A percentile compares a stretch with the other conserved stretches of the same genome.
Evolutionary conservation across 2,329 filamentous ascomycete genomes (phyloP).

Genomic region (Claviceps cyperi): DNA sequence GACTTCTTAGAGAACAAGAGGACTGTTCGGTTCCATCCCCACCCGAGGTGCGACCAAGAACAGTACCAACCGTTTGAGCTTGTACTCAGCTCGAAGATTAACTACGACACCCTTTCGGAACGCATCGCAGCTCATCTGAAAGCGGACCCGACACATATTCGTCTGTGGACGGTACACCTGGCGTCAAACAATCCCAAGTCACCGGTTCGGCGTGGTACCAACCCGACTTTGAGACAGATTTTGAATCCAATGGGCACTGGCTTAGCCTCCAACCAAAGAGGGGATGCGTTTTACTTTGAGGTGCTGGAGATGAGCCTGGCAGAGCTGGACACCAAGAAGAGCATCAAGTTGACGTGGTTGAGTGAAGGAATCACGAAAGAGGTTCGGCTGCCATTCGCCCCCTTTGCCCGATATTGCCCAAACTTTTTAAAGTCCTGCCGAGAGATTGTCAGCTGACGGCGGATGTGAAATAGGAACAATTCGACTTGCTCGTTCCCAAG

Average conservation of each 20-base stretch:
- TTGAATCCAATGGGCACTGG: constrained; percentile 55
- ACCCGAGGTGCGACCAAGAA: constrained; percentile 40
- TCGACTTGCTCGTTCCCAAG: constrained; percentile 78
- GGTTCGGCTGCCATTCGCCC: constrained; percentile 25
- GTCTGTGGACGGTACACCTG: constrained; percentile 76
- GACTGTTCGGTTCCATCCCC: constrained; percentile 62
- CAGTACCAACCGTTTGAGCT: constrained; percentile 58
- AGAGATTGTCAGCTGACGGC: constrained; percentile 1
- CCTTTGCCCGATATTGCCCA: too few species aligned
- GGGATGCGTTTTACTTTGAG: constrained; percentile 80
- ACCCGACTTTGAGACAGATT: constrained; percentile 63
- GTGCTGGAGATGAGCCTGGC: constrained; percentile 86
- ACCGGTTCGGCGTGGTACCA: constrained; percentile 57
- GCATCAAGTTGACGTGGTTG: constrained; percentile 67
- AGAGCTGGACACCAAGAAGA: constrained; percentile 87
- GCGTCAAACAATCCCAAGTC: constrained; percentile 64
- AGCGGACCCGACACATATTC: constrained; percentile 71
- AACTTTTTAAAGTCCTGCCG: too few species aligned
- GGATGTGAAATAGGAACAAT: constrained; percentile 41
- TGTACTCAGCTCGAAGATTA: constrained; percentile 73
- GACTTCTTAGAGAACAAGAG: constrained; percentile 83
- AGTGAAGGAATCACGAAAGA: constrained; percentile 87
- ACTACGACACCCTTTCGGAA: constrained; percentile 73
- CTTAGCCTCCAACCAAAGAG: constrained; percentile 52
- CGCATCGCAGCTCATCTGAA: constrained; percentile 68